These are phyloP conservation scores for Lavandula angustifolia DNA, from an alignment of 257 asterid genomes.

Conservation along the genomic window DNA sequence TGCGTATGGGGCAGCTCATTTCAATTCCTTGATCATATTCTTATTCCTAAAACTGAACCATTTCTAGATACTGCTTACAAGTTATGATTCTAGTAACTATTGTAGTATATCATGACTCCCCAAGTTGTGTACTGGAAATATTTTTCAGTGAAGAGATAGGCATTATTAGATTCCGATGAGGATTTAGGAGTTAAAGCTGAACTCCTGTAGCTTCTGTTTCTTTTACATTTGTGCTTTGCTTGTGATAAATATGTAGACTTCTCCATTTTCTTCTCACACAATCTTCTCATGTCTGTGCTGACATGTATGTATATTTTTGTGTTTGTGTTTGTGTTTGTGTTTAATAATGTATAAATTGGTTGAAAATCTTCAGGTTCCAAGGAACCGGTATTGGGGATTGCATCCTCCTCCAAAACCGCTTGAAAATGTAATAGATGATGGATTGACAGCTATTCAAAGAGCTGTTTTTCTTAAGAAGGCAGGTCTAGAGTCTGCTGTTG, in stretches of 20 bases:
- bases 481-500: conserved; percentile 77
- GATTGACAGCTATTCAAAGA: conserved; percentile 77
- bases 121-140: conserved; percentile 11
- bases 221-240: conserved; percentile 3
- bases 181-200: conserved; percentile 9
- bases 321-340: background rate
- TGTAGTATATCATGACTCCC: background rate
- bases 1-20: conserved; percentile 24
- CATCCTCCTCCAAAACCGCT: conserved; percentile 97
- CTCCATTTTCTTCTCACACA: conserved; percentile 4
- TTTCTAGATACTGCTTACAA: background rate
- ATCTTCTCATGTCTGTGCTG: background rate
- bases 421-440: conserved; percentile 88
- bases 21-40: background rate
- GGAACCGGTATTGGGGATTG: conserved; percentile 97
- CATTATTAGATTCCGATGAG: background rate
- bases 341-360: conserved; percentile 27
- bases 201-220: conserved; percentile 15
- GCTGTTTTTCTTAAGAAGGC: conserved; percentile 90
- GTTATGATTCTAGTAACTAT: conserved; percentile 3
- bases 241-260: conserved; percentile 3
- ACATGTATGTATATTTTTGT: background rate
- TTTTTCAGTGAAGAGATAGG: conserved; percentile 1
- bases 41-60: conserved; percentile 7
- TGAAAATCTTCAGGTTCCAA: conserved; percentile 69